Evolutionary conservation across 495 filamentous ascomycete species (phyloP).

Genomic region (Glarea lozoyensis): DNA sequence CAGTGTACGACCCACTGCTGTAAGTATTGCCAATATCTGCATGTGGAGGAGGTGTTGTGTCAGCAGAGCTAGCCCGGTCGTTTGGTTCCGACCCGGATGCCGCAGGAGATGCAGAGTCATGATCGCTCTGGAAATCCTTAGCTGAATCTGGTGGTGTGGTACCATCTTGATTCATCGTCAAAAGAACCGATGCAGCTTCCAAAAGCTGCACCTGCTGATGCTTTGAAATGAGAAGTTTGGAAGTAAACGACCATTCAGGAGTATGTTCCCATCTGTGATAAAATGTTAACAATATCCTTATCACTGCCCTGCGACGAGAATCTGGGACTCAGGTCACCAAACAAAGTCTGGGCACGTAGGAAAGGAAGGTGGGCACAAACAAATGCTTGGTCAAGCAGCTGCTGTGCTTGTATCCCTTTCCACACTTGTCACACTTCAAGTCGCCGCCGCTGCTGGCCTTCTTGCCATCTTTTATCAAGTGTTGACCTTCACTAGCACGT

Average conservation of each 20-base stretch:
- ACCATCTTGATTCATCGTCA: conserved; percentile 73
- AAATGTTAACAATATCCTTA: conserved; percentile 22
- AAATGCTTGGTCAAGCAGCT: conserved; percentile 99
- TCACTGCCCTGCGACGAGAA: conserved; percentile 2
- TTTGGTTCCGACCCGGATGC: conserved; percentile 65
- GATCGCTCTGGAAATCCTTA: conserved; percentile 63
- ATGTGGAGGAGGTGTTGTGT: conserved; percentile 63
- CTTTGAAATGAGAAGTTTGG: conserved; percentile 97
- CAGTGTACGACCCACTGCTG: conserved; percentile 34
- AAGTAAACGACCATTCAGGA: conserved; percentile 95
- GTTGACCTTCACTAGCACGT: conserved; percentile 80
- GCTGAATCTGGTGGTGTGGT: conserved; percentile 48
- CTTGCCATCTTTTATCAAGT: conserved; percentile 63
- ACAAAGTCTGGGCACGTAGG: conserved; percentile 17
- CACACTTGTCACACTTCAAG: conserved; percentile 94
- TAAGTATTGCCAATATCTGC: conserved; percentile 30
- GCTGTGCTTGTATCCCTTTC: conserved; percentile 99
- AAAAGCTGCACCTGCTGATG: conserved; percentile 98
- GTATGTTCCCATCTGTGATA: conserved; percentile 93
- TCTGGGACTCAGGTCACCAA: conserved; percentile 1
- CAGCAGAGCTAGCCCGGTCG: conserved; percentile 59
- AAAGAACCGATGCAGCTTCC: conserved; percentile 89
- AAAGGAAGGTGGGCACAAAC: conserved; percentile 69
- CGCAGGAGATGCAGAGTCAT: conserved; percentile 72
- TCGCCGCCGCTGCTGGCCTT: conserved; percentile 67